Conservation (phyloP, 108 stramenopile genomes). For the Schizochytrium sp. region DNA sequence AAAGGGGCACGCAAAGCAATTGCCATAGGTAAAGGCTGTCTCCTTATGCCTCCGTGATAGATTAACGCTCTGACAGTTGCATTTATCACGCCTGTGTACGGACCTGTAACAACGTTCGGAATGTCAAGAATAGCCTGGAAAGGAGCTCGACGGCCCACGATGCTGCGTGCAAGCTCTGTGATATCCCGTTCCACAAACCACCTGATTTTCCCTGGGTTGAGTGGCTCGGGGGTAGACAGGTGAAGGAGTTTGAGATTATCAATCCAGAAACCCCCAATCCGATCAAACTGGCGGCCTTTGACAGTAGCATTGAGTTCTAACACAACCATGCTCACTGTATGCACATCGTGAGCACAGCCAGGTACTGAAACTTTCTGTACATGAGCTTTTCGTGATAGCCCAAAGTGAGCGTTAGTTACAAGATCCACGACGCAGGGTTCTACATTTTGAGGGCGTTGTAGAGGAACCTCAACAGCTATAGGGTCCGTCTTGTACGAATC, state of each 20-base stretch:
- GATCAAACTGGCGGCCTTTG: constrained; percentile 2
- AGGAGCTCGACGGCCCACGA: background rate
- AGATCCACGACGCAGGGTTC: background rate
- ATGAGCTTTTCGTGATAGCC: background rate
- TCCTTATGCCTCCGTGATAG: background rate
- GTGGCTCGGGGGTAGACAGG: background rate
- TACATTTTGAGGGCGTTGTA: background rate
- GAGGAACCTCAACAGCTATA: background rate
- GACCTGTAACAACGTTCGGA: background rate
- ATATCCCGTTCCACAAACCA: constrained; percentile 2
- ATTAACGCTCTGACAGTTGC: constrained; percentile 1
- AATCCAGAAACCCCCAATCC: constrained; percentile 25
- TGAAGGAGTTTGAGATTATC: constrained; percentile 13
- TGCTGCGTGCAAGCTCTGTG: background rate
- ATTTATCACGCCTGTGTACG: constrained; percentile 30
- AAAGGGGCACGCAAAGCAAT: background rate
- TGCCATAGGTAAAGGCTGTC: background rate
- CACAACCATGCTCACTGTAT: background rate
- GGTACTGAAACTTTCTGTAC: background rate
- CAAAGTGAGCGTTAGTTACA: background rate
- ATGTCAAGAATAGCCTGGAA: constrained; percentile 10
- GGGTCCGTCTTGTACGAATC: background rate
- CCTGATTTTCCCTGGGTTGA: background rate
- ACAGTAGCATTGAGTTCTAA: background rate
- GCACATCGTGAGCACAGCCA: background rate